phyloP scores from a whole-genome alignment of 306 rosid species.

The apple (Malus domestica) region DNA sequence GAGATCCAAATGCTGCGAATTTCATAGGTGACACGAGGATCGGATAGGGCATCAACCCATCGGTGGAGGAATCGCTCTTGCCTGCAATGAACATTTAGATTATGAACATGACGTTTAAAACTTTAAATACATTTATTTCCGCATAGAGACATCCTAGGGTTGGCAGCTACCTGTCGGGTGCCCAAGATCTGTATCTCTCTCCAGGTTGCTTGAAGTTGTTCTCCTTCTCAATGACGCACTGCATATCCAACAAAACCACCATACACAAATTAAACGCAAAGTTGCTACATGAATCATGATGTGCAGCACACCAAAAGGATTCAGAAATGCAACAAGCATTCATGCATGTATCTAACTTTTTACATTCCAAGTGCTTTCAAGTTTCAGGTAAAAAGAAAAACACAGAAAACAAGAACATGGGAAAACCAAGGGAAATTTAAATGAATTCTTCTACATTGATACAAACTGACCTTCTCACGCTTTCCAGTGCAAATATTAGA shows the following conservation, averaged over 20 bases:
- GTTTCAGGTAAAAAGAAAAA: background rate
- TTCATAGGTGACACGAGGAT: slow-evolving; percentile 78
- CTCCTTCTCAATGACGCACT: slow-evolving; percentile 63
- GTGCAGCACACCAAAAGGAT: background rate
- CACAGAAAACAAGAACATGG: background rate
- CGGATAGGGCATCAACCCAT: slow-evolving; percentile 69
- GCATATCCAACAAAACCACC: slow-evolving; percentile 17
- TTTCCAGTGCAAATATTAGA: slow-evolving; percentile 34
- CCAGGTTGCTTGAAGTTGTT: slow-evolving; percentile 93
- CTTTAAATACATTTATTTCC: background rate
- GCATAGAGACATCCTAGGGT: background rate
- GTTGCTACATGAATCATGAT: background rate
- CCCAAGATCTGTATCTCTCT: slow-evolving; percentile 81
- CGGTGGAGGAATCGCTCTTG: slow-evolving; percentile 71
- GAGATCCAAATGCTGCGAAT: slow-evolving; percentile 83
- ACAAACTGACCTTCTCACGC: slow-evolving; percentile 67
- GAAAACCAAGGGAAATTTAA: background rate
- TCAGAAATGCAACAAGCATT: background rate
- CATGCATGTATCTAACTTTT: background rate
- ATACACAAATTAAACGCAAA: background rate
- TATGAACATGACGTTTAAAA: background rate
- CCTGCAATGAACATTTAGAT: slow-evolving; percentile 34
- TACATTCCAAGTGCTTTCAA: background rate
- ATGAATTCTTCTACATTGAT: too few species aligned
- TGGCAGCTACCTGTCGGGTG: slow-evolving; percentile 62